Percentiles rank a stretch among this genome's conserved stretches.
Conservation (phyloP, 83 land plant genomes). For the Picea engelmannii region DNA sequence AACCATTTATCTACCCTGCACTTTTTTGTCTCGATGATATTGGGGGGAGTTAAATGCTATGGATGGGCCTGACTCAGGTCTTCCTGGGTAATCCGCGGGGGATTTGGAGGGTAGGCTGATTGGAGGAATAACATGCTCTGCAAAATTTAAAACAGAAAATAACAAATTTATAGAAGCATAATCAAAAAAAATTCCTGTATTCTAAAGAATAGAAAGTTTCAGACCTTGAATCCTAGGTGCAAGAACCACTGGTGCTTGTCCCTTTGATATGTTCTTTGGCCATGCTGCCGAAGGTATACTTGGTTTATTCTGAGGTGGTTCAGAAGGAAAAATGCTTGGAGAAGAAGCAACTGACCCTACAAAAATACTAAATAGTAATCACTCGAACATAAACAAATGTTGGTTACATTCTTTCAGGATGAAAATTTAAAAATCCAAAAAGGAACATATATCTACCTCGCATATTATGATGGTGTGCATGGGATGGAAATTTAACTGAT, state of each 20-base stretch:
- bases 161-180: not conserved
- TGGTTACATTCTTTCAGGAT: not conserved
- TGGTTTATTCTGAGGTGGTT: not conserved
- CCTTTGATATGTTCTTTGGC: slow-evolving; percentile 6
- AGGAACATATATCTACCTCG: not conserved
- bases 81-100: not conserved
- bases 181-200: not conserved
- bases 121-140: not conserved
- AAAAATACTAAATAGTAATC: not conserved
- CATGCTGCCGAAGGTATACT: not conserved
- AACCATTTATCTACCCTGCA: not conserved
- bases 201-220: not conserved
- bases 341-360: slow-evolving; percentile 1
- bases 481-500: slow-evolving; percentile 2
- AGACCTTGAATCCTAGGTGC: slow-evolving; percentile 11
- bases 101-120: not conserved
- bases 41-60: not conserved
- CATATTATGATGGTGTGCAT: slow-evolving; percentile 1
- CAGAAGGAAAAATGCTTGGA: not conserved
- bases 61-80: not conserved
- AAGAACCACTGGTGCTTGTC: not conserved
- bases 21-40: not conserved
- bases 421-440: not conserved
- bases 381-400: not conserved
- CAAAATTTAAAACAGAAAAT: not conserved